A percentile compares a stretch with the other conserved stretches of the same genome.
Evolutionary conservation across 2,329 filamentous ascomycete genomes (phyloP).

Genomic region (Xylaria sp.): DNA sequence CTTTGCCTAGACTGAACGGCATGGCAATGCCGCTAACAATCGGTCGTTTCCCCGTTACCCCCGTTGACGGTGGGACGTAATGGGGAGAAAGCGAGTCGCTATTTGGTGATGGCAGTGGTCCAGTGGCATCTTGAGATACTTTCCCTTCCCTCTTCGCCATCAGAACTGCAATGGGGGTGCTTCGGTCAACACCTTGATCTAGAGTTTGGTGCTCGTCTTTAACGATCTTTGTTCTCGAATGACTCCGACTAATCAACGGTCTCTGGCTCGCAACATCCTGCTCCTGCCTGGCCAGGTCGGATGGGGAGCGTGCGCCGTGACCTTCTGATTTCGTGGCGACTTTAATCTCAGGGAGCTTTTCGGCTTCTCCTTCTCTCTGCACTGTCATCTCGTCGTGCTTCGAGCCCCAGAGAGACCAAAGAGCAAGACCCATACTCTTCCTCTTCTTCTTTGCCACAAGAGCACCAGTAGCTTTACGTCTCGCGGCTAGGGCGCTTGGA

Average conservation of each 20-base stretch:
- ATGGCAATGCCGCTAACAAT: slow-evolving; percentile 76
- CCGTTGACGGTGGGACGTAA: slow-evolving; percentile 59
- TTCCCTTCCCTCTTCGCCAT: slow-evolving; percentile 56
- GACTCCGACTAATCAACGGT: slow-evolving; percentile 50
- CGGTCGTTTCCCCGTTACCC: slow-evolving; percentile 70
- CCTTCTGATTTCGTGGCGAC: slow-evolving; percentile 56
- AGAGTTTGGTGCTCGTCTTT: slow-evolving; percentile 62
- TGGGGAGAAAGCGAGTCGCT: slow-evolving; percentile 45
- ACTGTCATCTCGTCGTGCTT: slow-evolving; percentile 86
- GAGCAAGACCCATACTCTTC: slow-evolving; percentile 74
- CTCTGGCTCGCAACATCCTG: slow-evolving; percentile 43
- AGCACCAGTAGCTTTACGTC: slow-evolving; percentile 64
- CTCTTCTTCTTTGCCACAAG: slow-evolving; percentile 65
- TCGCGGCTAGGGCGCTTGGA: slow-evolving; percentile 82
- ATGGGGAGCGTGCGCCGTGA: slow-evolving; percentile 56
- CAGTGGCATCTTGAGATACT: slow-evolving; percentile 45
- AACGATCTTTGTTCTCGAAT: slow-evolving; percentile 60
- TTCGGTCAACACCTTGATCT: slow-evolving; percentile 49
- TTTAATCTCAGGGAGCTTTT: slow-evolving; percentile 52
- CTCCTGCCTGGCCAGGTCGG: slow-evolving; percentile 56
- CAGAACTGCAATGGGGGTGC: slow-evolving; percentile 58
- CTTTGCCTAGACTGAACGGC: slow-evolving; percentile 75
- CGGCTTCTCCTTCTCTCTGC: slow-evolving; percentile 65
- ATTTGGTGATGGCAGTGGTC: slow-evolving; percentile 48
- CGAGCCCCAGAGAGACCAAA: slow-evolving; percentile 90